Base-by-base conservation (phyloP, 164 flowering plant genomes). In the Houttuynia cordata region DNA sequence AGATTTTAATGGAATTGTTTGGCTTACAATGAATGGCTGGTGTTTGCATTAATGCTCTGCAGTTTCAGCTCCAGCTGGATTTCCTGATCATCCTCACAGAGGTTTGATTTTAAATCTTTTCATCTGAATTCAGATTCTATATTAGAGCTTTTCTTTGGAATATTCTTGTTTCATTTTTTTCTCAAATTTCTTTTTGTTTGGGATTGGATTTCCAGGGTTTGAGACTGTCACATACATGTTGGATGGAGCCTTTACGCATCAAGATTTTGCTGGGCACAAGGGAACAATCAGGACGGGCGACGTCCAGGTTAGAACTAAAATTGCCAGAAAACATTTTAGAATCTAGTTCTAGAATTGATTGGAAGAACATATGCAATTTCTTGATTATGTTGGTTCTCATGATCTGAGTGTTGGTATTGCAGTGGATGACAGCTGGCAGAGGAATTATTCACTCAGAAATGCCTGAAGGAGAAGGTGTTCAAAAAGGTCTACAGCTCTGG, bases 401-500 rank as follows among this genome's bases (percentile, higher is more conserved):
- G 49, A 45, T 45, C 17, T 45, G 9, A 14, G 21, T n/a, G 39
- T 63, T 39, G 58, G 56, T 63, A 45, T 45, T 45, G 49, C 83
- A 86, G 90, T 88, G 97, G 97, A 88, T 88, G 97, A 91, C 96
- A 18, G 97, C 97, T 45, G 97, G 97, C 14, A 81, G 84, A 75
- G 96, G 97, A 40, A 91, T 86, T 42, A 70, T 91, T 61, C 97
- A 91, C 67, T 84, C 94, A 20, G 97, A 91, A 76, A 84, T 91
- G 91, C 94, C 97, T 8, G 94, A 82, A 17, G 85, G 78, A 21
- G 85, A 81, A 72, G 96, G 89, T 50, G 53, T 70, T 41, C 75
- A 84, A 53, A 74, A 25, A 66, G 97, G 94, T 24, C 70, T 91
- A 60, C 96, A 91, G 60, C 84, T 91, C 10, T 88, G 96, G 97